These are phyloP conservation scores for Sporothrix sp. DNA, from an alignment of 2,329 filamentous ascomycete genomes.

Conservation along the genomic window DNA sequence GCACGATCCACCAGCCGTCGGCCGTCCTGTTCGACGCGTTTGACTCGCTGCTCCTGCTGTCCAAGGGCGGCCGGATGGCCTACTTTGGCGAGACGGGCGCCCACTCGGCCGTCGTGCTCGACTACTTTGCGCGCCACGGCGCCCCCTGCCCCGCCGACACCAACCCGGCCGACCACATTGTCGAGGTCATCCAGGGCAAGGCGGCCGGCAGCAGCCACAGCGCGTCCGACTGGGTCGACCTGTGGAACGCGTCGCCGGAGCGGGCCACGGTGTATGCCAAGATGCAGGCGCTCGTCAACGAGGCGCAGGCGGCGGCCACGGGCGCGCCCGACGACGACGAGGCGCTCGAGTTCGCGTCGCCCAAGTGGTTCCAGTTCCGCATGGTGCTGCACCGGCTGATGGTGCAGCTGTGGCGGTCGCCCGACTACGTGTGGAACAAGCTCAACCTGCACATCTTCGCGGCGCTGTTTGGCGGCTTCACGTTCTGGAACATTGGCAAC, in stretches of 20 bases:
- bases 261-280: conserved; percentile 53
- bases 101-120: conserved; percentile 51
- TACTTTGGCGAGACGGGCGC: conserved; percentile 43
- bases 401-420: conserved; percentile 13
- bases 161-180: conserved; percentile 71
- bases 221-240: conserved; percentile 26
- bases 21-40: conserved; percentile 58
- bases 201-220: neutral
- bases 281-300: conserved; percentile 31
- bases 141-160: conserved; percentile 50
- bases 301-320: neutral
- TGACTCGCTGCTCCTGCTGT: conserved; percentile 23
- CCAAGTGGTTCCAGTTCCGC: conserved; percentile 50
- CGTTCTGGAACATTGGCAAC: conserved; percentile 50
- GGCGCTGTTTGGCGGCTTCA: conserved; percentile 47
- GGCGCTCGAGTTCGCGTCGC: conserved; percentile 59
- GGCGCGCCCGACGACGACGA: neutral
- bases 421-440: conserved; percentile 62
- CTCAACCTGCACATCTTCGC: conserved; percentile 49
- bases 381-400: conserved; percentile 37
- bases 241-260: conserved; percentile 29
- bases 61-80: conserved; percentile 13
- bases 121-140: conserved; percentile 59
- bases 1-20: conserved; percentile 63
- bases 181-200: conserved; percentile 37